Base-by-base conservation (phyloP, 2,329 filamentous ascomycete genomes). In the Monosporascus ibericus region DNA sequence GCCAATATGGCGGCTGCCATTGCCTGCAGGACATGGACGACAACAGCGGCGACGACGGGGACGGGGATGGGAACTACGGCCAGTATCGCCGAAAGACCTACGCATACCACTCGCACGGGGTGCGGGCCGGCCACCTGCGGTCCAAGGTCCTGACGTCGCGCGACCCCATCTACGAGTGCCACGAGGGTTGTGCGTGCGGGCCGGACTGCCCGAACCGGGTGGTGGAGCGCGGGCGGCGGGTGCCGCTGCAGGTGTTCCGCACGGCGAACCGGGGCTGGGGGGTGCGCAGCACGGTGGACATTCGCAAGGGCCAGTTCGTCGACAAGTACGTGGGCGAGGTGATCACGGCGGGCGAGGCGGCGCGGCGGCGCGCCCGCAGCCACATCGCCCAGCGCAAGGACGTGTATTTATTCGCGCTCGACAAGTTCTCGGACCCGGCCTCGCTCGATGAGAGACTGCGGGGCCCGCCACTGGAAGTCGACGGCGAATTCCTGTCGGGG, bases 131-230 rank as follows among this genome's bases (percentile, higher is more conserved):
- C 0, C 71, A 78, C 18, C 67, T 87, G 44, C 72, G 80, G 18
- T 72, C 73, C 25, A 73, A 73, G 44, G 72, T 80, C 44, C 72
- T 85, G 14, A 60, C 75, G 24, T 82, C 79, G 25, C 75, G 79
- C 39, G 67, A 78, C 36, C 81, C 86, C 0, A 87, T 95, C 52
- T 92, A 92, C 68, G 90, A 95, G 63, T 95, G 90, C 65, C 90
- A 94, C 60, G 72, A 78, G 2, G 80, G 77, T 8, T 95, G 90
- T 68, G 72, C 70, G 3, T 95, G 90, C 60, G 77, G 77, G 2
- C 64, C 68, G 0, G 59, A 72, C 18, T 95, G 90, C 61, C 84
- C 86, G 1, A 92, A 90, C 62, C 78, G 88, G 5, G 84, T 92
- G 1, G 88, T 94, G 0, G 87, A 90, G 63, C 78, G 85, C 48